These are phyloP conservation scores for Arabidopsis hybrid DNA, from an alignment of 441 rosid species.

Conservation along the genomic window DNA sequence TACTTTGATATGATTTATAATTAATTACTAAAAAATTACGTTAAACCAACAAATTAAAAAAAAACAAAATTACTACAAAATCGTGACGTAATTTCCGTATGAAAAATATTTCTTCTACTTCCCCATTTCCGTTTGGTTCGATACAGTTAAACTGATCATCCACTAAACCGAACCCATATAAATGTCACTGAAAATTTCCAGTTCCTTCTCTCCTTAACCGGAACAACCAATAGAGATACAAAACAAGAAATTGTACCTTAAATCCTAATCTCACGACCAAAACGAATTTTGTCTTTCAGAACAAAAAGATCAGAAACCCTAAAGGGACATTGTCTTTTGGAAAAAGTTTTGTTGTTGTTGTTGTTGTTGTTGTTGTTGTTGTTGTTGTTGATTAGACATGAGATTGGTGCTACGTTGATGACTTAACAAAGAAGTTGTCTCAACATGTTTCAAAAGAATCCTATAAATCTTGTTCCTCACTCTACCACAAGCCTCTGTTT, in stretches of 20 bases:
- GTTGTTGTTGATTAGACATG: slow-evolving; percentile 38
- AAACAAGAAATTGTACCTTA: background rate
- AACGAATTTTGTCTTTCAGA: too few species aligned
- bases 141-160: background rate
- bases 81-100: background rate
- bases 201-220: background rate
- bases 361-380: too few species aligned
- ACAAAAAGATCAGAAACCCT: background rate
- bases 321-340: slow-evolving; percentile 5
- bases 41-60: background rate
- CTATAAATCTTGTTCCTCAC: slow-evolving; percentile 70
- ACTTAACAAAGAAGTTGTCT: slow-evolving; percentile 57
- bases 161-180: background rate
- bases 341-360: slow-evolving; percentile 18
- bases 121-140: background rate
- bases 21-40: background rate
- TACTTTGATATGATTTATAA: background rate
- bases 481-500: slow-evolving; percentile 55
- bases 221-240: background rate
- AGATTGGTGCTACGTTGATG: slow-evolving; percentile 36
- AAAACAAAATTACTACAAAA: background rate
- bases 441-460: slow-evolving; percentile 73
- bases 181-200: too few species aligned
- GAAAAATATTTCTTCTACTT: background rate
- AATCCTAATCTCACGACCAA: slow-evolving; percentile 16